A percentile compares a stretch with the other conserved stretches of the same genome.
phyloP scores from a whole-genome alignment of 2,329 filamentous ascomycete species.

The Domatiomyces globalis region DNA sequence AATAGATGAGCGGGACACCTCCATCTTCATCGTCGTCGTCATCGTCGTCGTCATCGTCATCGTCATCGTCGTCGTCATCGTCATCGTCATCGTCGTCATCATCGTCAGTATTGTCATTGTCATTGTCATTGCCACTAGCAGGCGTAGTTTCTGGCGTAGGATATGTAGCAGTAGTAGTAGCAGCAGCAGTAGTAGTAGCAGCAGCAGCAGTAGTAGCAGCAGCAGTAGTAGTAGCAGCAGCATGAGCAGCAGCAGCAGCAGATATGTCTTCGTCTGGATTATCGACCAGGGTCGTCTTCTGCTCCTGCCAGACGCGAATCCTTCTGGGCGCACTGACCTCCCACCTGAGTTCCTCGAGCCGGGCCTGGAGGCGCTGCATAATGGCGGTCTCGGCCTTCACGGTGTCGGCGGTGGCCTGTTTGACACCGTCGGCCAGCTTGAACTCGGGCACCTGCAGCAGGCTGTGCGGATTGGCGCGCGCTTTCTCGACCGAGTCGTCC shows the following conservation, averaged over 20 bases:
- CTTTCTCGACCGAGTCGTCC: slow-evolving; percentile 74
- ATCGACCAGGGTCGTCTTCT: neutral
- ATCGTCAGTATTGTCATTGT: neutral
- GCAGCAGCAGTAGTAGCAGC: too few relatives aligned
- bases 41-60: neutral
- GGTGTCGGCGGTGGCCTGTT: slow-evolving; percentile 19
- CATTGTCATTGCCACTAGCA: neutral
- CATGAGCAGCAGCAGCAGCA: too few relatives aligned
- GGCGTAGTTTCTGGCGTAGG: neutral
- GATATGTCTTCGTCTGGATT: too few relatives aligned
- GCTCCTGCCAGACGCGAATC: slow-evolving; percentile 24
- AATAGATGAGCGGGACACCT: neutral
- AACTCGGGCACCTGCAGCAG: slow-evolving; percentile 72
- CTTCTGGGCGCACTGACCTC: slow-evolving; percentile 36
- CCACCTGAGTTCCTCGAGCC: slow-evolving; percentile 37
- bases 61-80: neutral
- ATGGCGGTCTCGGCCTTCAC: slow-evolving; percentile 28
- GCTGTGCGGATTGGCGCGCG: slow-evolving; percentile 68
- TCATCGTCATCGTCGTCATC: neutral
- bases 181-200: too few relatives aligned
- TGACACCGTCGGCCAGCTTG: slow-evolving; percentile 17
- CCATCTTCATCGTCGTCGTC: neutral
- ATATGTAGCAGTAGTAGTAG: neutral
- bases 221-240: too few relatives aligned
- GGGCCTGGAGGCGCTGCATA: slow-evolving; percentile 37